Evolutionary conservation across 1,284 basidiomycete species (phyloP).

Genomic region (Pseudozyma pruni): DNA sequence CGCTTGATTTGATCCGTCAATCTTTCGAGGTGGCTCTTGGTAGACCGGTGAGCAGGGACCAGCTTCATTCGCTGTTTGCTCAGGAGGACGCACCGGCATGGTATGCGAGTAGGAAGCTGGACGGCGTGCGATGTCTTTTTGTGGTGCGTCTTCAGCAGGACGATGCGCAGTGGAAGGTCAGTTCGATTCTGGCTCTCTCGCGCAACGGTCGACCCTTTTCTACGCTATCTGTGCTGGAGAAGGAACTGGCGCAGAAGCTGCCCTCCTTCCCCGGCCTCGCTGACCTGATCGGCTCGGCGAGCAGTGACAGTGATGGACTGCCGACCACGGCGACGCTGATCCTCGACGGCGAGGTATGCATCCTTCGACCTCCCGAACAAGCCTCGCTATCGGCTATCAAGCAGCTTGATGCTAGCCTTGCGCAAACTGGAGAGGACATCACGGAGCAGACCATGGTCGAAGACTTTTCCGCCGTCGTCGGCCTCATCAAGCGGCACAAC

Average conservation of each 20-base stretch:
- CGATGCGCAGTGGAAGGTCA: conserved; percentile 14
- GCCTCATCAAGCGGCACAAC: conserved; percentile 37
- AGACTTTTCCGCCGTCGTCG: conserved; percentile 48
- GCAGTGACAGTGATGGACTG: background rate
- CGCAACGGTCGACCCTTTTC: conserved; percentile 43
- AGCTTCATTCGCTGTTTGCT: conserved; percentile 22
- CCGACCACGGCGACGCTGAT: conserved; percentile 24
- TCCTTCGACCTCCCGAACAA: conserved; percentile 27
- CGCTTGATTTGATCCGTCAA: conserved; percentile 6
- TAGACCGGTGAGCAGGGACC: conserved; percentile 19
- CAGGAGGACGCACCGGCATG: conserved; percentile 19
- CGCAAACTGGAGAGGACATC: background rate
- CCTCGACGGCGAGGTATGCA: conserved; percentile 58
- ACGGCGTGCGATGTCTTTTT: conserved; percentile 55
- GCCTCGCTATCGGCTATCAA: conserved; percentile 29
- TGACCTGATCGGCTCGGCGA: conserved; percentile 5
- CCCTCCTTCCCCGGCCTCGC: conserved; percentile 15
- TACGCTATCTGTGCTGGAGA: conserved; percentile 30
- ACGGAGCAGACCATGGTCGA: conserved; percentile 39
- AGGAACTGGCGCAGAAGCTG: conserved; percentile 28
- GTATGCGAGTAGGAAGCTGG: conserved; percentile 56
- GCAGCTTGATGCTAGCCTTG: conserved; percentile 13
- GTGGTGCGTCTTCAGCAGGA: conserved; percentile 27
- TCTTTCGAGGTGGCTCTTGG: conserved; percentile 50
- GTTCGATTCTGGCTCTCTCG: conserved; percentile 36